These are phyloP conservation scores for Pyrenula aspistea DNA, from an alignment of 495 filamentous ascomycete species.

Conservation along the genomic window DNA sequence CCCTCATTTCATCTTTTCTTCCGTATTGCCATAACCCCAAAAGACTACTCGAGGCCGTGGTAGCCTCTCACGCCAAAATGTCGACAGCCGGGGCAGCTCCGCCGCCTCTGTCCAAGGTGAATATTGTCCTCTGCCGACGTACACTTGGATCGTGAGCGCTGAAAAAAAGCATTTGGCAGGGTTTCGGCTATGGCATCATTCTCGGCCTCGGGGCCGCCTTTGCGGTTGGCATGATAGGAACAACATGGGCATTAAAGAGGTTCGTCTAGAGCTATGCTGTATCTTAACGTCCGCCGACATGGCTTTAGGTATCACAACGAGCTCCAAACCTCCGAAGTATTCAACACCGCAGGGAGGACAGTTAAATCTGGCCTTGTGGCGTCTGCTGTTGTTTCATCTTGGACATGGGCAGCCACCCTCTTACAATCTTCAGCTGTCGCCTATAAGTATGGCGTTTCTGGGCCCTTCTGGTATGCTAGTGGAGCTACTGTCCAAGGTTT, in stretches of 20 bases:
- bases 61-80: not conserved
- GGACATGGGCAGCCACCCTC: conserved; percentile 65
- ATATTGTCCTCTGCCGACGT: not conserved
- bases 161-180: conserved; percentile 35
- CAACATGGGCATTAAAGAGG: conserved; percentile 68
- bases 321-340: conserved; percentile 94
- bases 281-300: not conserved
- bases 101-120: not conserved
- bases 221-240: conserved; percentile 69
- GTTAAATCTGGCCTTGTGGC: conserved; percentile 94
- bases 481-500: conserved; percentile 39
- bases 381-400: conserved; percentile 86
- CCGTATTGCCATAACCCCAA: too few relatives aligned
- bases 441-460: conserved; percentile 73
- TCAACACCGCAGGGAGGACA: conserved; percentile 84
- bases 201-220: conserved; percentile 65
- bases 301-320: conserved; percentile 69
- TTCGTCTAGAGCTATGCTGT: conserved; percentile 8
- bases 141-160: not conserved
- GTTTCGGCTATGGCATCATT: conserved; percentile 76
- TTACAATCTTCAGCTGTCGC: conserved; percentile 79
- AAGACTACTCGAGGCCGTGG: too few relatives aligned
- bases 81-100: not conserved
- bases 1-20: not conserved
- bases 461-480: conserved; percentile 7